A percentile compares a stretch with the other conserved stretches of the same genome.
phyloP scores from a whole-genome alignment of 2,329 filamentous ascomycete species.

The Trichophyton mentagrophytes region DNA sequence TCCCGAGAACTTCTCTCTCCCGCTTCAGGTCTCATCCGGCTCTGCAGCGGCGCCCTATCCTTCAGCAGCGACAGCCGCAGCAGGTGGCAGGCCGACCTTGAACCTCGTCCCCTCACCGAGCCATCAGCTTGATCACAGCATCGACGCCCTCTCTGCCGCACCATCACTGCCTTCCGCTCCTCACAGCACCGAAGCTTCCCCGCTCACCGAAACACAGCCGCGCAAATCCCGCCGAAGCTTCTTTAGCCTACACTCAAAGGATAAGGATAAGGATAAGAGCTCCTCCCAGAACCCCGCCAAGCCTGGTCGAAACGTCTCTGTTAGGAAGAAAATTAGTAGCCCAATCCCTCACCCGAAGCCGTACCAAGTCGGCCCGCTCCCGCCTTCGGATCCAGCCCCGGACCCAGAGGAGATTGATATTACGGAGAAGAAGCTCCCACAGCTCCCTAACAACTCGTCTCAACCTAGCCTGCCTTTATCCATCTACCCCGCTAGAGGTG shows the following conservation, averaged over 20 bases:
- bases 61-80: background rate
- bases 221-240: constrained; percentile 15
- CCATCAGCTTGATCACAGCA: background rate
- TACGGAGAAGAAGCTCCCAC: constrained; percentile 5
- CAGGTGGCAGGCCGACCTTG: constrained; percentile 6
- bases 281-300: constrained; percentile 8
- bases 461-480: constrained; percentile 6
- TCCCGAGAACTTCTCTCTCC: background rate
- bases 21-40: background rate
- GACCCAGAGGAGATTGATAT: constrained; percentile 7
- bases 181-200: constrained; percentile 10
- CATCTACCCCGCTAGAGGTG: constrained; percentile 12
- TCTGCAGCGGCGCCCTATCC: background rate
- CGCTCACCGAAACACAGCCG: constrained; percentile 10
- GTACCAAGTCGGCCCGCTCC: constrained; percentile 2
- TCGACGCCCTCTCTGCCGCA: background rate
- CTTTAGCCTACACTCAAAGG: constrained; percentile 17
- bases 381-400: constrained; percentile 8
- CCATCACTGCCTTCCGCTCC: constrained; percentile 8
- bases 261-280: constrained; percentile 8
- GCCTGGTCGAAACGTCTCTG: constrained; percentile 18
- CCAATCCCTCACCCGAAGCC: constrained; percentile 8
- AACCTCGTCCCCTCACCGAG: constrained; percentile 9
- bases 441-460: constrained; percentile 8
- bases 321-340: constrained; percentile 16